phyloP scores from a whole-genome alignment of 768 basidiomycete species.

The Auricularia sp. region DNA sequence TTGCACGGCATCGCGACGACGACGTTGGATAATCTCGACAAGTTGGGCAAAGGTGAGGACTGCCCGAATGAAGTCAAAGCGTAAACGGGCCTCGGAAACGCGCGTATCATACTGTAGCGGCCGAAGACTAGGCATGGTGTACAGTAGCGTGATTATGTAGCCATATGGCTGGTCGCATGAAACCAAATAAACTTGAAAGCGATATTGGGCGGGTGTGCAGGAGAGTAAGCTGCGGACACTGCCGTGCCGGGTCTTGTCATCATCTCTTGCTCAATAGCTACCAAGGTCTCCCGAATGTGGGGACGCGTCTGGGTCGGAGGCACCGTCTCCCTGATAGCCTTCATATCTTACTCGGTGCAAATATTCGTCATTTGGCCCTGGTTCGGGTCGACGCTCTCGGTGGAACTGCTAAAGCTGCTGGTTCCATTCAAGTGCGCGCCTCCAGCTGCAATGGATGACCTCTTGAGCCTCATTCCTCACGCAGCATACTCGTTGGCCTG shows the following conservation, averaged over 20 bases:
- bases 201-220: not conserved
- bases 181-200: too few relatives aligned
- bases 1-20: slow-evolving; percentile 11
- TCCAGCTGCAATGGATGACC: not conserved
- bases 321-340: slow-evolving; percentile 64
- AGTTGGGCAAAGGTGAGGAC: slow-evolving; percentile 5
- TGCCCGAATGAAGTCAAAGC: slow-evolving; percentile 11
- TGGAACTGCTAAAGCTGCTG: slow-evolving; percentile 67
- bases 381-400: slow-evolving; percentile 68
- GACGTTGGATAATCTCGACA: slow-evolving; percentile 8
- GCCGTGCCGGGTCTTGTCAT: not conserved
- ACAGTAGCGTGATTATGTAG: too few relatives aligned
- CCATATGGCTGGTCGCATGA: too few relatives aligned
- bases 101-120: too few relatives aligned
- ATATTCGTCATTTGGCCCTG: slow-evolving; percentile 88
- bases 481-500: slow-evolving; percentile 63
- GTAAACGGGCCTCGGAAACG: not conserved
- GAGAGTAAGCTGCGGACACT: not conserved
- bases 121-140: too few relatives aligned
- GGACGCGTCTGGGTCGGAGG: slow-evolving; percentile 56
- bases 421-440: slow-evolving; percentile 79
- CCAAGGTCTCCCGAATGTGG: slow-evolving; percentile 26
- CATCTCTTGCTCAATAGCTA: not conserved
- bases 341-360: slow-evolving; percentile 85
- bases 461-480: not conserved